Base-by-base conservation (phyloP, 768 basidiomycete species). In the Wakefieldia striispora region DNA sequence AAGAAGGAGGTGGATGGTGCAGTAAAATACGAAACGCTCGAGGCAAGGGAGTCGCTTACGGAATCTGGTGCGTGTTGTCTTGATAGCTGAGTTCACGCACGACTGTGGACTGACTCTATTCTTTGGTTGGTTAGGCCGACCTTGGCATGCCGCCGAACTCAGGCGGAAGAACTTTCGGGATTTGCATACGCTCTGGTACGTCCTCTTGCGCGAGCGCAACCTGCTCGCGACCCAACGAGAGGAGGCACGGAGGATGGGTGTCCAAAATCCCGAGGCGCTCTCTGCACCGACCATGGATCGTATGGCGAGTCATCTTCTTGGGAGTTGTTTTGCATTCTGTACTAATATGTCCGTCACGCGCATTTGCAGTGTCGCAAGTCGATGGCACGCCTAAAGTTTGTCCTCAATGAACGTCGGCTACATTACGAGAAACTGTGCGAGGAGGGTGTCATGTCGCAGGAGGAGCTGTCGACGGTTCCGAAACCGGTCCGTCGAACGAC, bases 361-460 rank as follows among this genome's bases (percentile, higher is more conserved):
- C 14, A 7, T 6, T 17, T 43, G 10, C 55, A 97, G 93, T 86
- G 84, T 69, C 87, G 89, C 19, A 95, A 94, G 75, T 86, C 91
- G 17, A 95, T 97, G 93, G 92, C 91, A n/a, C 84, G 91, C 17
- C 92, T 98, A 68, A 98, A 98, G 68, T 83, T 80, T 50, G 84
- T 97, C 19, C 74, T 97, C 42, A 92, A 92, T 62, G 95, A 98
- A 64, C 85, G 97, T 31, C 79, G 94, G 39, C 66, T 91, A 20
- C 91, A 91, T 9, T 88, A 92, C 53, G 81, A 89, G 31, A 66
- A 70, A 33, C 20, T 70, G 3, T 35, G 40, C 21, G 40, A 41
- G 34, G 58, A 61, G 36, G 65, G 65, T 0, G 44, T 40, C 10
- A 48, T 56, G 55, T 31, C 60, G 7, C 50, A 47, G 44, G 60